phyloP scores from a whole-genome alignment of 2,329 filamentous ascomycete species.

The Ophiognomonia clavigignenti-juglandacearum region DNA sequence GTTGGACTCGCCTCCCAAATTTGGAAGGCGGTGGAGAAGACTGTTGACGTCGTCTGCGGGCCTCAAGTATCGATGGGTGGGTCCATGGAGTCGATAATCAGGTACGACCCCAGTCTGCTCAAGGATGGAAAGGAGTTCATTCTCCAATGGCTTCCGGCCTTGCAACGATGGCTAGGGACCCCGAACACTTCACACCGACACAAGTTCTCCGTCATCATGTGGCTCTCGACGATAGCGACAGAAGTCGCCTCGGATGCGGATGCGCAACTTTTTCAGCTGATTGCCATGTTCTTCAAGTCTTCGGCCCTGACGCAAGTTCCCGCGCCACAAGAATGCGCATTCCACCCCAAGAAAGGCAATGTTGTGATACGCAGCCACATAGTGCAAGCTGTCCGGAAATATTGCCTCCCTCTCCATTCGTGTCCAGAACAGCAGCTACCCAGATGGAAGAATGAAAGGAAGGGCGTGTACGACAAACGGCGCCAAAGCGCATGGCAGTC shows the following conservation, averaged over 20 bases:
- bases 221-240: constrained; percentile 19
- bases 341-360: background rate
- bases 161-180: background rate
- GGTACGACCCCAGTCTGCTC: background rate
- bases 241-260: constrained; percentile 10
- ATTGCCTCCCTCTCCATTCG: background rate
- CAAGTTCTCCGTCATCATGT: constrained; percentile 17
- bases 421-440: background rate
- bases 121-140: background rate
- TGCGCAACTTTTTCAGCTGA: constrained; percentile 10
- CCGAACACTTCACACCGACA: constrained; percentile 16
- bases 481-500: background rate
- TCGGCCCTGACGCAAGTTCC: background rate
- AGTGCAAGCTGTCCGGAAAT: background rate
- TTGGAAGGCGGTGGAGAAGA: too few relatives aligned
- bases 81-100: background rate
- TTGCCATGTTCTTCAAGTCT: constrained; percentile 1
- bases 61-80: background rate
- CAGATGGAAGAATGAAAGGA: background rate
- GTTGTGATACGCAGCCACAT: background rate
- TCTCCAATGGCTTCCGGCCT: background rate
- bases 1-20: too few relatives aligned
- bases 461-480: background rate
- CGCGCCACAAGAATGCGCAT: background rate
- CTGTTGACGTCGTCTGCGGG: background rate